Evolutionary conservation across 2,329 filamentous ascomycete species (phyloP).

Genomic region (Cordyceps militaris): DNA sequence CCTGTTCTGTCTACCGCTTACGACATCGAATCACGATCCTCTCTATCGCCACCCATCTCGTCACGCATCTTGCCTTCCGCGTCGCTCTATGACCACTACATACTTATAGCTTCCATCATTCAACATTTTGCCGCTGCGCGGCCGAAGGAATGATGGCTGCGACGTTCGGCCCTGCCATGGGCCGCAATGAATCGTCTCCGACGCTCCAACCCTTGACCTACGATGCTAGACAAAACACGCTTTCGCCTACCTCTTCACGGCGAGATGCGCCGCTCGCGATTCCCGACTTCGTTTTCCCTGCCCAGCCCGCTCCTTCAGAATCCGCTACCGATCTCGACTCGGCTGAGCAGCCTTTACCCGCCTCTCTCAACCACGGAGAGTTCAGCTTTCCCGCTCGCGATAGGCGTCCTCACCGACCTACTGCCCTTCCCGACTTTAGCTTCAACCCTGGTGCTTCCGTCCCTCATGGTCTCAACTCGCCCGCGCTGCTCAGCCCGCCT

Average conservation of each 20-base stretch:
- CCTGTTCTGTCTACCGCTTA: neutral
- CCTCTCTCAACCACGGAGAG: slow-evolving; percentile 24
- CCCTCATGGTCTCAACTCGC: slow-evolving; percentile 25
- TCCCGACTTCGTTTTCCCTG: slow-evolving; percentile 58
- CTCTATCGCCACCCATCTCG: slow-evolving; percentile 9
- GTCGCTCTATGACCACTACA: slow-evolving; percentile 33
- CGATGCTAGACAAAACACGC: neutral
- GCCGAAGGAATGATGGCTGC: slow-evolving; percentile 39
- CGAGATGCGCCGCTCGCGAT: slow-evolving; percentile 44
- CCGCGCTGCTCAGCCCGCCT: slow-evolving; percentile 45
- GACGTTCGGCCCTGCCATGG: slow-evolving; percentile 31
- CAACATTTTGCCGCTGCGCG: slow-evolving; percentile 43
- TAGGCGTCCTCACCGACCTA: slow-evolving; percentile 25
- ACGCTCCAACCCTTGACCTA: slow-evolving; percentile 12
- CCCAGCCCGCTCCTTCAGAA: slow-evolving; percentile 35
- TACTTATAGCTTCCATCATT: slow-evolving; percentile 22
- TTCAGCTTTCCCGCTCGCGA: slow-evolving; percentile 25
- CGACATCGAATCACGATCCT: slow-evolving; percentile 13
- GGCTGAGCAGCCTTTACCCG: neutral
- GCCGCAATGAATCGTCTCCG: slow-evolving; percentile 23
- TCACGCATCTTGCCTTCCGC: slow-evolving; percentile 15
- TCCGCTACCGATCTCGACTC: slow-evolving; percentile 24
- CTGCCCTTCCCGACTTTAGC: slow-evolving; percentile 45
- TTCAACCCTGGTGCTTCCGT: slow-evolving; percentile 46
- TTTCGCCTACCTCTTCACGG: slow-evolving; percentile 1